These are phyloP conservation scores for Anethum foeniculum DNA, from an alignment of 140 eudicot genomes.

Conservation along the genomic window DNA sequence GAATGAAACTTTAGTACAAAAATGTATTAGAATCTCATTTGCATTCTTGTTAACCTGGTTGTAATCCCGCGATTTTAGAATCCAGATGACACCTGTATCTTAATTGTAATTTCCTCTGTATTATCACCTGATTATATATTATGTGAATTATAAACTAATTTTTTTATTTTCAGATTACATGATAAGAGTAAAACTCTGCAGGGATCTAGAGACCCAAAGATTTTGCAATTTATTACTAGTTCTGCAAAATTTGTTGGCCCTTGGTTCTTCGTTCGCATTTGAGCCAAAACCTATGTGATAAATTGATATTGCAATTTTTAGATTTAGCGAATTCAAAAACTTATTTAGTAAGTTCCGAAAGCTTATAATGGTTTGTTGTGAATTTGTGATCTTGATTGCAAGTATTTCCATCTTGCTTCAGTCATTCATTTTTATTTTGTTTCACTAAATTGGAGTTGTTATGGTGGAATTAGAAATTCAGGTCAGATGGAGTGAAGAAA, in stretches of 20 bases:
- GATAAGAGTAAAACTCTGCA: background rate
- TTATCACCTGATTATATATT: background rate
- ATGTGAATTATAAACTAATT: background rate
- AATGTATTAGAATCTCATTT: no score
- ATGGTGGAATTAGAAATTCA: slow-evolving; percentile 56
- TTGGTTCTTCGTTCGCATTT: background rate
- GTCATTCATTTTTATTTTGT: background rate
- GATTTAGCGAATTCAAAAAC: background rate
- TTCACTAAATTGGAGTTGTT: slow-evolving; percentile 13
- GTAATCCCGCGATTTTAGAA: no score
- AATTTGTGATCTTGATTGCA: background rate
- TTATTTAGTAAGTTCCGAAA: background rate
- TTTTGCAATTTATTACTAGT: background rate
- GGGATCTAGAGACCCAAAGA: background rate
- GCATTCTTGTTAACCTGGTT: no score
- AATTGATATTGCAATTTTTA: no score
- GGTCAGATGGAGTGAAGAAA: slow-evolving; percentile 73
- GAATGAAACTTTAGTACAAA: no score
- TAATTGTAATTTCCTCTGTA: no score
- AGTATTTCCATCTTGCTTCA: background rate
- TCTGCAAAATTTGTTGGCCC: background rate
- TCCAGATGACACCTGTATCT: no score
- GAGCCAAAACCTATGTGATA: background rate
- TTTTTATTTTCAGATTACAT: background rate
- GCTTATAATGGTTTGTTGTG: background rate